A percentile compares a stretch with the other conserved stretches of the same genome.
phyloP scores from a whole-genome alignment of 371 early-diverging fungal genomes.

The Syncephalastrum racemosum region DNA sequence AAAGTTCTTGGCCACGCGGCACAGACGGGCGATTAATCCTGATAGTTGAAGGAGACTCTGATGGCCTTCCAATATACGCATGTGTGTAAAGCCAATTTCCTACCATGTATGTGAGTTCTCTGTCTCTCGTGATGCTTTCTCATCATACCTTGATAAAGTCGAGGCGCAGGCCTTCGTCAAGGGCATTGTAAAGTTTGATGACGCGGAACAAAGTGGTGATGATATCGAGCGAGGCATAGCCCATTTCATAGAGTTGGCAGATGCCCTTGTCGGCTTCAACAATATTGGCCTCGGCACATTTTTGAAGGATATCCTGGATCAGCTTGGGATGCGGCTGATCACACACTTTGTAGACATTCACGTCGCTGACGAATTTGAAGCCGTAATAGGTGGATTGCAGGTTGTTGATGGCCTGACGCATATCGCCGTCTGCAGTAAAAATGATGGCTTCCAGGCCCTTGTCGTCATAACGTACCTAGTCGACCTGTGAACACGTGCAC shows the following conservation, averaged over 20 bases:
- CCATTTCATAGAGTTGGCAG: slow-evolving; percentile 73
- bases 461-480: slow-evolving; percentile 74
- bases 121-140: neutral
- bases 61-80: slow-evolving; percentile 84
- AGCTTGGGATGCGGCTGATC: slow-evolving; percentile 93
- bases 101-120: slow-evolving; percentile 19
- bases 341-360: slow-evolving; percentile 94
- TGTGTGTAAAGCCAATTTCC: slow-evolving; percentile 87
- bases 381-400: slow-evolving; percentile 91
- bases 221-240: slow-evolving; percentile 90
- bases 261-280: slow-evolving; percentile 71
- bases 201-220: slow-evolving; percentile 90
- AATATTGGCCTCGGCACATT: slow-evolving; percentile 66
- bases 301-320: slow-evolving; percentile 70
- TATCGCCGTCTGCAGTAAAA: slow-evolving; percentile 98
- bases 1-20: slow-evolving; percentile 13
- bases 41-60: slow-evolving; percentile 78
- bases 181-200: slow-evolving; percentile 57
- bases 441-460: slow-evolving; percentile 93
- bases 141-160: slow-evolving; percentile 74
- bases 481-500: neutral
- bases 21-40: slow-evolving; percentile 74
- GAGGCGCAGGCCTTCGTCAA: slow-evolving; percentile 57
- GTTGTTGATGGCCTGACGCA: slow-evolving; percentile 98
- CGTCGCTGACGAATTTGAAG: slow-evolving; percentile 80